phyloP scores from a whole-genome alignment of 192 early-diverging fungal genomes.

The Jimgerdemannia flammicorona region DNA sequence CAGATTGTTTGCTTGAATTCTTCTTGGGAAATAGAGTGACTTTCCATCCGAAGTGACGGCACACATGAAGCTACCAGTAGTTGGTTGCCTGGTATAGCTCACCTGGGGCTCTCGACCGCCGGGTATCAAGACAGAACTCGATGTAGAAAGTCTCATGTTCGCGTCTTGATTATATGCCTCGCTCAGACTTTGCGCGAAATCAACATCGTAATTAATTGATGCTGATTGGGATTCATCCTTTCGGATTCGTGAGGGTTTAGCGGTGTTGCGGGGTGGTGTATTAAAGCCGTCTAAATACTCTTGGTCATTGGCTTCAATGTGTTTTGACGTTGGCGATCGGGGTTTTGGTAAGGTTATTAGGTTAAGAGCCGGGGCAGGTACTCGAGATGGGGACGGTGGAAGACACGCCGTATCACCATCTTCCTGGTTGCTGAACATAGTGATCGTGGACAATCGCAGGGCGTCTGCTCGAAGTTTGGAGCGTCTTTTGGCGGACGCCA shows the following conservation, averaged over 20 bases:
- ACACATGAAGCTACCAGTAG: slow-evolving; percentile 35
- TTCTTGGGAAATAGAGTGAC: slow-evolving; percentile 41
- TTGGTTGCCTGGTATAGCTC: slow-evolving; percentile 37
- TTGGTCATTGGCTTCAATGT: background rate
- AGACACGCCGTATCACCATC: background rate
- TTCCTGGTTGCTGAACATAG: background rate
- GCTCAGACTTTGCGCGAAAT: background rate
- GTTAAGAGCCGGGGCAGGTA: background rate
- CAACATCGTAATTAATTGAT: background rate
- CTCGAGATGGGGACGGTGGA: background rate
- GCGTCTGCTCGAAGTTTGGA: background rate
- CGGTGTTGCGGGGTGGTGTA: background rate
- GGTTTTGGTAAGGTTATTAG: background rate
- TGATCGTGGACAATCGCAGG: background rate
- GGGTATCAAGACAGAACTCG: background rate
- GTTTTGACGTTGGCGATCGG: background rate
- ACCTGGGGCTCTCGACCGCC: background rate
- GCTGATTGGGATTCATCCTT: background rate
- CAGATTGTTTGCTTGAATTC: slow-evolving; percentile 7
- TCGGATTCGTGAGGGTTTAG: background rate
- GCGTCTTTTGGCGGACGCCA: background rate
- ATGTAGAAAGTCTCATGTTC: background rate
- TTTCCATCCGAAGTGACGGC: slow-evolving; percentile 30
- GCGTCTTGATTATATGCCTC: background rate
- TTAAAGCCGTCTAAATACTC: background rate